phyloP scores from a whole-genome alignment of 1,284 basidiomycete species.

The Garcileccinum viscosum region DNA sequence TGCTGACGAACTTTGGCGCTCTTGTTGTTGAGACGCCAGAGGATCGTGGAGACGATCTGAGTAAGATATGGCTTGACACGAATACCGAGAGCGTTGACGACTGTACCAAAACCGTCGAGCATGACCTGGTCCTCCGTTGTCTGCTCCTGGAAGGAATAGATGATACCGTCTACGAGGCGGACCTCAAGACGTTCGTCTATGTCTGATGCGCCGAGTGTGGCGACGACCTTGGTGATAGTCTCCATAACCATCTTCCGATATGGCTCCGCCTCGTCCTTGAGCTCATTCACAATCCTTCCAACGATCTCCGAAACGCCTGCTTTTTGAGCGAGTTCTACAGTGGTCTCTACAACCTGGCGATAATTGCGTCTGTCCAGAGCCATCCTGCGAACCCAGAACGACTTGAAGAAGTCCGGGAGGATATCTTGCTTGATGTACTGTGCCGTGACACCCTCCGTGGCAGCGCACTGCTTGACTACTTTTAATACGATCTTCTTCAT shows the following conservation, averaged over 20 bases:
- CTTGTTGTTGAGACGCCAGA: too few species aligned
- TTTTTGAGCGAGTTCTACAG: constrained; percentile 97
- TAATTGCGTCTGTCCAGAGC: constrained; percentile 97
- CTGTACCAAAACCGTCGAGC: constrained; percentile 97
- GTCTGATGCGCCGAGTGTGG: constrained; percentile 91
- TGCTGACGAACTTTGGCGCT: constrained; percentile 87
- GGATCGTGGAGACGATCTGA: too few species aligned
- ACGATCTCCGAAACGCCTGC: constrained; percentile 96
- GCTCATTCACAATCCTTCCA: constrained; percentile 91
- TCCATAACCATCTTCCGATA: constrained; percentile 99
- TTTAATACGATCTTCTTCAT: constrained; percentile 99
- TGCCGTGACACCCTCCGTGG: constrained; percentile 95
- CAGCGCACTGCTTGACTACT: constrained; percentile 98
- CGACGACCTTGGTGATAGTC: constrained; percentile 97
- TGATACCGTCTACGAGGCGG: constrained; percentile 95
- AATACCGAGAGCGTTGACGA: constrained; percentile 89
- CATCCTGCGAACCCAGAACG: constrained; percentile 98
- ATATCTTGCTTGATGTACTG: constrained; percentile 97
- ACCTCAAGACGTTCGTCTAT: constrained; percentile 96
- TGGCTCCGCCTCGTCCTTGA: constrained; percentile 96
- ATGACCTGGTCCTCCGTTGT: constrained; percentile 99
- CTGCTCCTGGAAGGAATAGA: constrained; percentile 99
- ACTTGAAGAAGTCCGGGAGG: constrained; percentile 99
- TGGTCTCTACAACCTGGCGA: constrained; percentile 97
- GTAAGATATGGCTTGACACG: too few species aligned